Conservation (phyloP, 805 yeast species). For the Phaffomyces opuntiae region DNA sequence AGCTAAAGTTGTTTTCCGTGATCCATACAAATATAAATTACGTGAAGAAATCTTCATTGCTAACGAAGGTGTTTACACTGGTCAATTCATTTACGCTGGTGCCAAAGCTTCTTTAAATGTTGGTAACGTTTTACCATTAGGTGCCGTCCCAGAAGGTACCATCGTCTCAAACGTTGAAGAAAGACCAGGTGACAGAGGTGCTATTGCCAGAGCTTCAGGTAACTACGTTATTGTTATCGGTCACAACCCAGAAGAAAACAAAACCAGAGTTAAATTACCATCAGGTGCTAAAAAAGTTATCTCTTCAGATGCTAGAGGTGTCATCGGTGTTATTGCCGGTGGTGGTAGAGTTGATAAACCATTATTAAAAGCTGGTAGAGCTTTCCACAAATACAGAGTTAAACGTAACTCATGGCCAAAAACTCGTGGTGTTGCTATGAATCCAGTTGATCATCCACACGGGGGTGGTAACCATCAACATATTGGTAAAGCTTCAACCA, state of each 20-base stretch:
- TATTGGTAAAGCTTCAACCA: constrained; percentile 99
- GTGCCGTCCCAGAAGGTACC: constrained; percentile 99
- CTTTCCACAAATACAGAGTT: constrained; percentile 98
- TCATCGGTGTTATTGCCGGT: constrained; percentile 99
- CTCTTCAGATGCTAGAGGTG: constrained; percentile 97
- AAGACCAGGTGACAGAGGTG: constrained; percentile 99
- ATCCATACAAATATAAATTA: constrained; percentile 97
- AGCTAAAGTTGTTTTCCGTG: constrained; percentile 98
- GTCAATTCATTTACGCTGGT: constrained; percentile 99
- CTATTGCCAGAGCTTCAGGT: constrained; percentile 99
- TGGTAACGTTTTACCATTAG: constrained; percentile 96
- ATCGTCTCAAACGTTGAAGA: constrained; percentile 97
- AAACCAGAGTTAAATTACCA: constrained; percentile 98
- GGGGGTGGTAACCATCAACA: constrained; percentile 99
- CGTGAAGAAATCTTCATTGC: constrained; percentile 99
- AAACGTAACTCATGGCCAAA: constrained; percentile 99
- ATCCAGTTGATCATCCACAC: constrained; percentile 99
- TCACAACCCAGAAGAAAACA: constrained; percentile 98
- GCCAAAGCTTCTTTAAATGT: constrained; percentile 94
- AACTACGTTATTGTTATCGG: constrained; percentile 98
- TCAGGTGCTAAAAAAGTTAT: constrained; percentile 98
- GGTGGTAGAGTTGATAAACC: constrained; percentile 99
- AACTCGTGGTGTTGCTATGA: constrained; percentile 99
- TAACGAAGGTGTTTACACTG: constrained; percentile 99
- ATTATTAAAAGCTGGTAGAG: constrained; percentile 99